Conservation (phyloP, 139 green algal species). For the Coelastrella sp. region DNA sequence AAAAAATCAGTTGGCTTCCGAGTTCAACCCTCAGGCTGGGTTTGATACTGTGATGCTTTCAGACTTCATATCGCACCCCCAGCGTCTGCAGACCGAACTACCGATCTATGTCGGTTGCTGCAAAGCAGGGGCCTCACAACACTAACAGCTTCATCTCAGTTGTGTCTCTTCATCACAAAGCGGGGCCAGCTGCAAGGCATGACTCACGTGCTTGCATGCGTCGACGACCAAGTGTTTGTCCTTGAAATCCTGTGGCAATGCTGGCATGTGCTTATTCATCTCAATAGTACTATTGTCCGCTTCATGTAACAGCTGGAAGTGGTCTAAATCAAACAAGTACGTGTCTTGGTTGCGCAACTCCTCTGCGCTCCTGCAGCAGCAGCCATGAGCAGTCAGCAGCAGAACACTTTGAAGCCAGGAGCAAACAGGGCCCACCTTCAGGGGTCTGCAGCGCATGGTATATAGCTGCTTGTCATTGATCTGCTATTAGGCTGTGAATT, state of each 20-base stretch:
- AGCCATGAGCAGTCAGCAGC: background rate
- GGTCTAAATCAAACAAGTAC: constrained; percentile 70
- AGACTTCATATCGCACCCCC: too few species aligned
- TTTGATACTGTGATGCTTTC: too few species aligned
- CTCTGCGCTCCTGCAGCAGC: constrained; percentile 53
- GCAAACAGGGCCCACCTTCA: background rate
- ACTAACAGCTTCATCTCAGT: background rate
- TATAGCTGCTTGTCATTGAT: too few species aligned
- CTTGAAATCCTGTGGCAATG: background rate
- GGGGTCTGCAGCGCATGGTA: too few species aligned
- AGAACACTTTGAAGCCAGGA: background rate
- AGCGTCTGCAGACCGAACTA: too few species aligned
- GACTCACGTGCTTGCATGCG: constrained; percentile 45
- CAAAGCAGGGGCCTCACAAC: background rate
- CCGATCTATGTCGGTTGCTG: too few species aligned
- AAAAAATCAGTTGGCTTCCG: too few species aligned
- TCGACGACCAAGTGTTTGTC: constrained; percentile 45
- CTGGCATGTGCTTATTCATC: constrained; percentile 22
- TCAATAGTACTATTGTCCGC: background rate
- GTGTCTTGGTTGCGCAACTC: constrained; percentile 27
- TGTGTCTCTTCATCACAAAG: background rate
- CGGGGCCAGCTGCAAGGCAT: background rate
- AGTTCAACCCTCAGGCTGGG: too few species aligned
- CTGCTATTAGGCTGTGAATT: too few species aligned
- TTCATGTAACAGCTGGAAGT: constrained; percentile 53